Evolutionary conservation across 768 basidiomycete genomes (phyloP).

Genomic region (Mycena polygramma): DNA sequence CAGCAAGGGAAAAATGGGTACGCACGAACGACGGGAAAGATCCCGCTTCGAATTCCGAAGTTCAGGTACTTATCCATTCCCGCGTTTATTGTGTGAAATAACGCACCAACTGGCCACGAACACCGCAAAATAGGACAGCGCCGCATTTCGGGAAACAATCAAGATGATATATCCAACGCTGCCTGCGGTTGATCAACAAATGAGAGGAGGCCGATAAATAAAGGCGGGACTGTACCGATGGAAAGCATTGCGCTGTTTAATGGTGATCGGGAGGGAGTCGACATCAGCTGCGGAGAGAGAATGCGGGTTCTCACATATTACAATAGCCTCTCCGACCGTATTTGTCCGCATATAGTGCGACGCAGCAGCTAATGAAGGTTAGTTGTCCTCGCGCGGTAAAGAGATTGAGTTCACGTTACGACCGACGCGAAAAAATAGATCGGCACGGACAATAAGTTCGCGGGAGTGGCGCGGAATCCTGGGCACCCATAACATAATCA

Average conservation of each 20-base stretch:
- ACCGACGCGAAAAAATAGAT: slow-evolving; percentile 82
- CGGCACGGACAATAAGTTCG: slow-evolving; percentile 83
- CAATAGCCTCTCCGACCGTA: slow-evolving; percentile 58
- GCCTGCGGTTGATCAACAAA: neutral
- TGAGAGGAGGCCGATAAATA: neutral
- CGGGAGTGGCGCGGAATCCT: slow-evolving; percentile 74
- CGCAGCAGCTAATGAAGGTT: slow-evolving; percentile 14
- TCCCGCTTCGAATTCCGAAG: slow-evolving; percentile 50
- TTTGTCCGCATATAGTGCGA: slow-evolving; percentile 39
- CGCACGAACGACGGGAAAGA: slow-evolving; percentile 67
- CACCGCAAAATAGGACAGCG: slow-evolving; percentile 79
- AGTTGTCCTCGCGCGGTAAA: too few relatives aligned
- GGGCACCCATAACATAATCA: neutral
- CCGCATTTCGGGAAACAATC: slow-evolving; percentile 68
- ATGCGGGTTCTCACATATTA: slow-evolving; percentile 53
- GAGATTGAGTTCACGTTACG: slow-evolving; percentile 58
- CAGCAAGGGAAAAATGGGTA: slow-evolving; percentile 10
- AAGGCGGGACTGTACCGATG: slow-evolving; percentile 4
- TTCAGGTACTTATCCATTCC: neutral
- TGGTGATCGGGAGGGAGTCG: neutral
- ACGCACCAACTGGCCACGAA: slow-evolving; percentile 80
- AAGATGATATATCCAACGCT: slow-evolving; percentile 77
- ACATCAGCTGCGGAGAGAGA: neutral
- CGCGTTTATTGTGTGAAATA: neutral
- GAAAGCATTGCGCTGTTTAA: slow-evolving; percentile 28